Conservation (phyloP, 2,329 filamentous ascomycete species). For the Microcera coccophila region DNA sequence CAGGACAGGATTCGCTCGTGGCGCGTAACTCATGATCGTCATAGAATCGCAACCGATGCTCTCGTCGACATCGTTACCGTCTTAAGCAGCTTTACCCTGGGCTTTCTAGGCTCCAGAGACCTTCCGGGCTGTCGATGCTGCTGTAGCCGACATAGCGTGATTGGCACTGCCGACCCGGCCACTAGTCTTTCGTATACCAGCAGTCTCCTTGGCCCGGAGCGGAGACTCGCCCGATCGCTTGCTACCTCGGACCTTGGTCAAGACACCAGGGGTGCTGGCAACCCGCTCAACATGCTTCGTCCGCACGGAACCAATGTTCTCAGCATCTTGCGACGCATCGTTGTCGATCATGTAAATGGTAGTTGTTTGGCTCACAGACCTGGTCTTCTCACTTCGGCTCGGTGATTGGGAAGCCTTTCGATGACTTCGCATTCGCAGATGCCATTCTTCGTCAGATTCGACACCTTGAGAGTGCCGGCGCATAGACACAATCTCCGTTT, state of each 20-base stretch:
- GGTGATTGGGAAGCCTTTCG: constrained; percentile 64
- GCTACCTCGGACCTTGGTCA: constrained; percentile 64
- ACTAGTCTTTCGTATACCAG: constrained; percentile 61
- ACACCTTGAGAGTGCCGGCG: constrained; percentile 59
- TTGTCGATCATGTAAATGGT: constrained; percentile 64
- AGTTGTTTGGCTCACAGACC: constrained; percentile 73
- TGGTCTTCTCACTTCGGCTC: constrained; percentile 56
- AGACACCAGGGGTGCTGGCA: constrained; percentile 51
- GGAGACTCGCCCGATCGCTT: constrained; percentile 51
- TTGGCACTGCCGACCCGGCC: constrained; percentile 60
- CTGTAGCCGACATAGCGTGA: constrained; percentile 39
- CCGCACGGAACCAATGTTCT: constrained; percentile 62
- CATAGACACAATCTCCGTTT: constrained; percentile 58
- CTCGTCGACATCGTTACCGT: constrained; percentile 6
- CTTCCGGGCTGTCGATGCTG: constrained; percentile 48
- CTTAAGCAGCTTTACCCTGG: constrained; percentile 18
- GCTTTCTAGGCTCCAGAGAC: constrained; percentile 44
- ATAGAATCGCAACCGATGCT: constrained; percentile 24
- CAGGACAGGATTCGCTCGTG: constrained; percentile 42
- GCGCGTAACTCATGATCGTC: constrained; percentile 42
- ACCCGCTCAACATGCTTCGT: constrained; percentile 56
- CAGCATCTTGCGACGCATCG: constrained; percentile 64
- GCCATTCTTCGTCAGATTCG: constrained; percentile 80
- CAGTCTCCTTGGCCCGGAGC: constrained; percentile 48
- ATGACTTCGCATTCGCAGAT: constrained; percentile 67